A percentile compares a stretch with the other conserved stretches of the same genome.
Conservation (phyloP, 202 grass and related monocot species). For the Zoysia matrella region DNA sequence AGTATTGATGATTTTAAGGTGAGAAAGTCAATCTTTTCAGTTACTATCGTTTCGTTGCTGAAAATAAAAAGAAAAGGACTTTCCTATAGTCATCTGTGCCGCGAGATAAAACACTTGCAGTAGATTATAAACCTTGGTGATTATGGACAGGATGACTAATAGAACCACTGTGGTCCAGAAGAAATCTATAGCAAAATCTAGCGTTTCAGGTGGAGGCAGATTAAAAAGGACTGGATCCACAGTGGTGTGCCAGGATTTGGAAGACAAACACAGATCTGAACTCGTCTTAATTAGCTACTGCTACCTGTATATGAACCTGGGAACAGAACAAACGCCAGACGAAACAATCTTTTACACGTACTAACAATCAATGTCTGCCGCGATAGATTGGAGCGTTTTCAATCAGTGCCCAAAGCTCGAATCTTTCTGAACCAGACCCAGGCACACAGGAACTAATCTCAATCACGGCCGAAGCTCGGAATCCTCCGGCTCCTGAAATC, state of each 20-base stretch:
- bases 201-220: slow-evolving; percentile 39
- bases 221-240: slow-evolving; percentile 38
- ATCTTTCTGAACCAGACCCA: slow-evolving; percentile 24
- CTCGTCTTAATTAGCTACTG: background rate
- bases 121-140: background rate
- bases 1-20: background rate
- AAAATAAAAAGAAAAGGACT: background rate
- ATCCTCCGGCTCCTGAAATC: slow-evolving; percentile 14
- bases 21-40: background rate
- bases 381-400: background rate
- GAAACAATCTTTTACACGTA: background rate
- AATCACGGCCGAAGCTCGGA: background rate
- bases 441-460: background rate
- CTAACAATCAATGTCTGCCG: background rate
- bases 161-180: slow-evolving; percentile 44
- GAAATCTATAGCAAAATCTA: slow-evolving; percentile 52
- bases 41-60: background rate
- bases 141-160: slow-evolving; percentile 2
- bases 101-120: background rate
- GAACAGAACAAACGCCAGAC: slow-evolving; percentile 9
- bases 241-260: slow-evolving; percentile 42
- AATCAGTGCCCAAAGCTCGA: background rate
- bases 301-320: background rate
- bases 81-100: background rate
- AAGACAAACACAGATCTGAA: slow-evolving; percentile 54